Evolutionary conservation across 257 asterid species (phyloP).

Genomic region (Capsicum baccatum): DNA sequence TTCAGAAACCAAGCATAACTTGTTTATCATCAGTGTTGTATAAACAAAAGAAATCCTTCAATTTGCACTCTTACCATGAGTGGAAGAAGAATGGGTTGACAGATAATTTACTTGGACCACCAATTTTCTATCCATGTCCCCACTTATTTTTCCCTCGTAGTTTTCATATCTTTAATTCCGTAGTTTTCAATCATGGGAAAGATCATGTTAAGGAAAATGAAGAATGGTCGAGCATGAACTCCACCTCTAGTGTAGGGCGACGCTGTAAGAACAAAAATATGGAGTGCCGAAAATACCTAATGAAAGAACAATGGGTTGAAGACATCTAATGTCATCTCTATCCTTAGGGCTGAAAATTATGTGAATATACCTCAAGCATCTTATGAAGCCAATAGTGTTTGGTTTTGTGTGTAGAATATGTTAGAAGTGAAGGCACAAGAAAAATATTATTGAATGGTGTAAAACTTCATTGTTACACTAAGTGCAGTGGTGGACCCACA

Average conservation of each 20-base stretch:
- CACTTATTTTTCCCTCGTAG: neutral
- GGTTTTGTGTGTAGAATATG: neutral
- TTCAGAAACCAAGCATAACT: neutral
- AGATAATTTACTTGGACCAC: slow-evolving; percentile 24
- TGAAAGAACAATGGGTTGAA: neutral
- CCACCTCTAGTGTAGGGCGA: slow-evolving; percentile 16
- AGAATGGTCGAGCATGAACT: neutral
- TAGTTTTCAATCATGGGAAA: slow-evolving; percentile 20
- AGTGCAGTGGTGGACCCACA: too few relatives aligned
- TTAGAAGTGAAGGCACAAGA: too few relatives aligned
- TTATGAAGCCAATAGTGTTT: neutral
- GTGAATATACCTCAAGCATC: neutral
- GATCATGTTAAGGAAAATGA: neutral
- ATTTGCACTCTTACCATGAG: neutral
- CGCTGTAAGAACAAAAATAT: neutral
- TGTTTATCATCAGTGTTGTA: neutral
- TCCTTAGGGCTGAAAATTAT: neutral
- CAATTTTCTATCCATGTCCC: neutral
- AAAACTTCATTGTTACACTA: too few relatives aligned
- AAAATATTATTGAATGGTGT: too few relatives aligned
- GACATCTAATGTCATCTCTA: neutral
- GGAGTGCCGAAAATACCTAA: neutral
- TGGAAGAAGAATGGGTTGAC: neutral
- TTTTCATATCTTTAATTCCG: neutral
- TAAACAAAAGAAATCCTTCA: neutral